Evolutionary conservation across 345 rosid genomes (phyloP), one percentile per base, ranked within the genome.

Genomic region (Microcos paniculata): DNA sequence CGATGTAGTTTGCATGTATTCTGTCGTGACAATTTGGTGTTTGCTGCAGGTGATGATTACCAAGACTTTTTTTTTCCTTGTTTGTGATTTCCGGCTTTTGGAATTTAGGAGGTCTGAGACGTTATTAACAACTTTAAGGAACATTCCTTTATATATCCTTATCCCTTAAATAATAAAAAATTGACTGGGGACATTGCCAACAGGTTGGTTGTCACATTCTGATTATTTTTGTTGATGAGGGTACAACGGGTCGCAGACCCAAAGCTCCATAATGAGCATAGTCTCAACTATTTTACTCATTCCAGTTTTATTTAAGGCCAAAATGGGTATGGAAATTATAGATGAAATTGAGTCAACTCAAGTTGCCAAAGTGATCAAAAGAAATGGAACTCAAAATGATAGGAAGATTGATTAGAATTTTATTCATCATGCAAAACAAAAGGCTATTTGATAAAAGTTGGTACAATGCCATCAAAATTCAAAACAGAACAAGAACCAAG

Each of bases 21-120:
- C 6, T 40, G 6, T 2, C 24, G 7, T 8, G 18, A 6, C 48
- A 63, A 63, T 10, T 38, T 38, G 69, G 69, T 38, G 49, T n/a
- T 6, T 38, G 71, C 71, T 43, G 7, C 53, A 24, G 53, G 71
- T 66, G 53, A 66, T 43, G 52, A 66, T 43, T 45, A 15, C 71
- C 53, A 24, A 26, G 55, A 45, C 3, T 1, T 1, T 26, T 67
- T 12, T 24, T 45, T 12, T 24, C 18, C 53, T 14, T 43, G 35
- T 23, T 13, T 23, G 26, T 14, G 35, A 18, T 10, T 2, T 53
- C 58, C n/a, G 26, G 28, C 18, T 62, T 62, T 9, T 63, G 70
- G 51, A 64, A 64, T 5, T 24, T 59, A 30, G 21, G n/a, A 4
- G n/a, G 11, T 30, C 4, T 5, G 30, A 61, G 19, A 30, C 63